These are phyloP conservation scores for Ophiocordyceps robertsii DNA, from an alignment of 2,329 filamentous ascomycete genomes.

Conservation along the genomic window DNA sequence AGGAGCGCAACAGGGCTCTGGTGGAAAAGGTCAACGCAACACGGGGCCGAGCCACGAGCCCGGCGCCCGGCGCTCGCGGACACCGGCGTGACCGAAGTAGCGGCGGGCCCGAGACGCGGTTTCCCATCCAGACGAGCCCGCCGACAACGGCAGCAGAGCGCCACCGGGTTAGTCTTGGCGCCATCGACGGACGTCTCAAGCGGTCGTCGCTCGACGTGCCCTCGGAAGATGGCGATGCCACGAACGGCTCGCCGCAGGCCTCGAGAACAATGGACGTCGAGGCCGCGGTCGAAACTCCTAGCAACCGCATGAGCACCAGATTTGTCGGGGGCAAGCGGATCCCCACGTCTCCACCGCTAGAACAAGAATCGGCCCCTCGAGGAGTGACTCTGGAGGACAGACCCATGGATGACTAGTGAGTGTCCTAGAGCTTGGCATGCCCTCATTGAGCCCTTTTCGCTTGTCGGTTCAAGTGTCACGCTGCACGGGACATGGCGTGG, in stretches of 20 bases:
- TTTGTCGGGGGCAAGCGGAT: conserved; percentile 38
- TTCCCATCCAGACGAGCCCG: conserved; percentile 65
- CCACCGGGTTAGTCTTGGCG: conserved; percentile 35
- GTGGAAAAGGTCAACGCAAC: conserved; percentile 51
- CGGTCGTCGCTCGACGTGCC: conserved; percentile 74
- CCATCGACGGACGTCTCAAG: conserved; percentile 33
- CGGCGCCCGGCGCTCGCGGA: conserved; percentile 44
- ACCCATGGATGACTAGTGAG: conserved; percentile 31
- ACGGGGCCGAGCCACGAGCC: conserved; percentile 62
- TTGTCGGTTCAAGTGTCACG: neutral
- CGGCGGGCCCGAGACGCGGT: conserved; percentile 60
- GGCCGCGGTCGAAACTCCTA: conserved; percentile 39
- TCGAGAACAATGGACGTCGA: conserved; percentile 11
- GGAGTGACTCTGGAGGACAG: conserved; percentile 38
- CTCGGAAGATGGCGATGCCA: conserved; percentile 31
- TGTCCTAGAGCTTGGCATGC: too few species aligned
- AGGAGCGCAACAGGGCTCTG: conserved; percentile 77
- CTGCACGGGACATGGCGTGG: too few species aligned
- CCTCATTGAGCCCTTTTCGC: neutral
- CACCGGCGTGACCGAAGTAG: conserved; percentile 75
- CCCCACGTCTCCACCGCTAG: conserved; percentile 14
- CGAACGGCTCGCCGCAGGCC: conserved; percentile 25
- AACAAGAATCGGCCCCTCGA: conserved; percentile 13
- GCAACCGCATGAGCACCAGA: conserved; percentile 28
- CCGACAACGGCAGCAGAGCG: conserved; percentile 37